A percentile compares a stretch with the other conserved stretches of the same genome.
Conservation (phyloP, 495 filamentous ascomycete genomes). For the Aspergillus leporis region DNA sequence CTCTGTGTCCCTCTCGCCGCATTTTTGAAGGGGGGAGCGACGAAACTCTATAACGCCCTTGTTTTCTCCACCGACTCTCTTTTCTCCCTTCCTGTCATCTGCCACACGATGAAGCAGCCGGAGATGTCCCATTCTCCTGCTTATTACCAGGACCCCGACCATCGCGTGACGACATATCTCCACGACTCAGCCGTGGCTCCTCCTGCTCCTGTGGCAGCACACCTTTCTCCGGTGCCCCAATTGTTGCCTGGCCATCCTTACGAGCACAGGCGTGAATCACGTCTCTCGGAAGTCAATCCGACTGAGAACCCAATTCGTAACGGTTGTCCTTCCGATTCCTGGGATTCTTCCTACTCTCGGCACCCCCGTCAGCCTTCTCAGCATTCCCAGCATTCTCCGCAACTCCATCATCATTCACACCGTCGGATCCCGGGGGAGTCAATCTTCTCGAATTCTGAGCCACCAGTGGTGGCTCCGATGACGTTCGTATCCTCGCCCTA, state of each 20-base stretch:
- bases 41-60: slow-evolving; percentile 11
- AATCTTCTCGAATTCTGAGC: slow-evolving; percentile 12
- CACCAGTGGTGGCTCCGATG: slow-evolving; percentile 16
- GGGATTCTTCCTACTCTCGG: slow-evolving; percentile 16
- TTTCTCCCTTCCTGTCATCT: slow-evolving; percentile 14
- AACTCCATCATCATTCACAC: slow-evolving; percentile 14
- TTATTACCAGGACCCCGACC: slow-evolving; percentile 36
- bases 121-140: slow-evolving; percentile 46
- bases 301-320: slow-evolving; percentile 6
- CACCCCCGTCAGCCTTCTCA: not conserved
- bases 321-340: slow-evolving; percentile 15
- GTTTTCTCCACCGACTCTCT: slow-evolving; percentile 21
- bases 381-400: not conserved
- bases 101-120: slow-evolving; percentile 37
- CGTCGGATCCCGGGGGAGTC: slow-evolving; percentile 16
- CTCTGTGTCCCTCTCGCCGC: slow-evolving; percentile 25
- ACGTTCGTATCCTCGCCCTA: slow-evolving; percentile 24
- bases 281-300: slow-evolving; percentile 15
- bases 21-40: slow-evolving; percentile 21
- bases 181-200: slow-evolving; percentile 20
- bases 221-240: slow-evolving; percentile 23
- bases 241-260: slow-evolving; percentile 5
- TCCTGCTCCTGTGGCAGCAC: slow-evolving; percentile 25
- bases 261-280: slow-evolving; percentile 7
- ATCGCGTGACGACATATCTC: slow-evolving; percentile 26